A percentile compares a stretch with the other conserved stretches of the same genome.
Evolutionary conservation across 768 basidiomycete genomes (phyloP).

Genomic region (Ramaria sp.): DNA sequence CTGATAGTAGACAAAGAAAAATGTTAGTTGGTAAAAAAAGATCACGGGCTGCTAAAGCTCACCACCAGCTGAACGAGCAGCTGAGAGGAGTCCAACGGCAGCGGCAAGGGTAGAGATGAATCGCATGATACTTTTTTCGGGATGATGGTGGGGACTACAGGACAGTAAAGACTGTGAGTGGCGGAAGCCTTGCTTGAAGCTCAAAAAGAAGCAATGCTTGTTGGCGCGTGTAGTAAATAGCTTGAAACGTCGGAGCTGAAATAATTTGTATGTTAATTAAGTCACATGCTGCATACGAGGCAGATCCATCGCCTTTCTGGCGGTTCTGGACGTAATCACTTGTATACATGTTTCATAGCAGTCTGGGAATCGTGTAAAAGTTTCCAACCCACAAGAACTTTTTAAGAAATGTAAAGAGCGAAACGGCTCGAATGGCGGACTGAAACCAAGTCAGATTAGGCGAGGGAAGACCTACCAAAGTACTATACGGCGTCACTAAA

Average conservation of each 20-base stretch:
- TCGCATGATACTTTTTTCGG: not conserved
- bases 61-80: not conserved
- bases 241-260: not conserved
- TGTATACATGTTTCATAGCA: too few species aligned
- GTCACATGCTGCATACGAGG: not conserved
- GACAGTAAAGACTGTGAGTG: not conserved
- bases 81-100: not conserved
- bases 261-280: not conserved
- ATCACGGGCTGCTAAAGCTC: not conserved
- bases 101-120: not conserved
- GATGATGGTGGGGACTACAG: not conserved
- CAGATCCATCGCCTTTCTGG: too few species aligned
- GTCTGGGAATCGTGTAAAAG: too few species aligned
- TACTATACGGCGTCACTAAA: too few species aligned
- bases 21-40: not conserved
- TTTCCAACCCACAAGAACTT: too few species aligned
- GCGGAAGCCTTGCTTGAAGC: not conserved
- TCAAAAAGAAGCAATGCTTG: not conserved
- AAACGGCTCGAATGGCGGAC: too few species aligned
- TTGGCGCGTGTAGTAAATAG: not conserved
- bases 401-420: too few species aligned
- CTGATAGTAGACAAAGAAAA: slow-evolving; percentile 10
- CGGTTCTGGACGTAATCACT: too few species aligned
- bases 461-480: too few species aligned
- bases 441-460: too few species aligned